Conservation (phyloP, 2,329 filamentous ascomycete genomes). For the Zopfia rhizophila region DNA sequence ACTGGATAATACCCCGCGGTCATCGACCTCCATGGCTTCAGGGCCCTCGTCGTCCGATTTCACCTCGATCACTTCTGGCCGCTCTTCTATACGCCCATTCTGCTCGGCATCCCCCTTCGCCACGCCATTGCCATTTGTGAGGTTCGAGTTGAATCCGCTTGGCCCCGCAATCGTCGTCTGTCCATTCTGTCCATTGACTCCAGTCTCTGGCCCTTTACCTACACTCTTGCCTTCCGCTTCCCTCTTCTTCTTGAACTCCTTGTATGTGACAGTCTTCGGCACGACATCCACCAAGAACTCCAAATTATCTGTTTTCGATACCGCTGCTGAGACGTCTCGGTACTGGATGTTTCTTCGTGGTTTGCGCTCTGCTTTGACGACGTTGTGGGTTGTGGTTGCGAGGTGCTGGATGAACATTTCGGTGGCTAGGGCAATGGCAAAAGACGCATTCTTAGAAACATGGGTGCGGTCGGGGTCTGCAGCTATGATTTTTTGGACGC, state of each 20-base stretch:
- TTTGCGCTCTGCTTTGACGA: slow-evolving; percentile 90
- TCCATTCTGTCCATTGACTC: background rate
- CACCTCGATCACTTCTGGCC: slow-evolving; percentile 1
- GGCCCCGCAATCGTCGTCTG: too few relatives aligned
- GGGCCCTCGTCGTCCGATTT: slow-evolving; percentile 11
- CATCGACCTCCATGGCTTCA: slow-evolving; percentile 33
- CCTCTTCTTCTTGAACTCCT: slow-evolving; percentile 75
- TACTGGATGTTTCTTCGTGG: slow-evolving; percentile 95
- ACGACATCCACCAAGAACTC: slow-evolving; percentile 94
- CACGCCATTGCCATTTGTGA: too few relatives aligned
- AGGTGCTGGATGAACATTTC: slow-evolving; percentile 97
- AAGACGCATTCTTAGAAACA: slow-evolving; percentile 91
- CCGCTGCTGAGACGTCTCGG: slow-evolving; percentile 88
- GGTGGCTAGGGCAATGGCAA: slow-evolving; percentile 91
- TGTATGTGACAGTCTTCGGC: slow-evolving; percentile 84
- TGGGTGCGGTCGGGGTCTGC: slow-evolving; percentile 82
- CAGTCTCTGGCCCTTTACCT: slow-evolving; percentile 12
- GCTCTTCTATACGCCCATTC: slow-evolving; percentile 9
- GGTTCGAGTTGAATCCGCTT: too few relatives aligned
- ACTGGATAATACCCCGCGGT: slow-evolving; percentile 27
- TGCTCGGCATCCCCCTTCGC: background rate
- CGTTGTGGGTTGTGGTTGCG: slow-evolving; percentile 83
- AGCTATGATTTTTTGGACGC: slow-evolving; percentile 94
- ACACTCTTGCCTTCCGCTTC: slow-evolving; percentile 40
- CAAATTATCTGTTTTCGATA: slow-evolving; percentile 89